Percentiles rank a stretch among this genome's conserved stretches.
Conservation (phyloP, 1,284 basidiomycete species). For the Clitocybe nebularis region DNA sequence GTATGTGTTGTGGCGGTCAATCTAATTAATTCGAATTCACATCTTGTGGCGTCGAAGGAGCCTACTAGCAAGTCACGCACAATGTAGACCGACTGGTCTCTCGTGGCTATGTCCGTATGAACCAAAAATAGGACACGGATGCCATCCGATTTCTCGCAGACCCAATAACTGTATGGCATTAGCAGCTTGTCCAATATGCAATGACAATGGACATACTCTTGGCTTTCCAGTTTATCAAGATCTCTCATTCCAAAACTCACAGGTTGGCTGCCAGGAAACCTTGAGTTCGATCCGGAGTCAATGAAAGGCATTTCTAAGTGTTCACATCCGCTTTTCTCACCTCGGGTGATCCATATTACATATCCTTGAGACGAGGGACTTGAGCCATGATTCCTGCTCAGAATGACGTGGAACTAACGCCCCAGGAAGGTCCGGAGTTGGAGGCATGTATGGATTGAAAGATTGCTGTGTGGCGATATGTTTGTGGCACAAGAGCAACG, state of each 20-base stretch:
- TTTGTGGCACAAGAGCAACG: constrained; percentile 11
- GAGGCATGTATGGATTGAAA: constrained; percentile 25
- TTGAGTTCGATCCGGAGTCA: constrained; percentile 26
- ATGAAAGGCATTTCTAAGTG: background rate
- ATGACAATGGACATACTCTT: constrained; percentile 62
- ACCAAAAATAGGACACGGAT: constrained; percentile 88
- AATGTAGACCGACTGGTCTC: constrained; percentile 77
- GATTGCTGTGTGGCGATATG: constrained; percentile 3
- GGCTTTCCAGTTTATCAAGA: constrained; percentile 71
- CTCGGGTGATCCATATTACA: constrained; percentile 61
- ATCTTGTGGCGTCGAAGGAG: too few relatives aligned
- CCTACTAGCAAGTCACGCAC: constrained; percentile 42
- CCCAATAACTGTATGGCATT: constrained; percentile 78
- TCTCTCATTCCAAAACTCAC: constrained; percentile 79
- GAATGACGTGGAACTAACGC: constrained; percentile 48
- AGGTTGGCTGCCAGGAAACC: constrained; percentile 93
- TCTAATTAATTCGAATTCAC: too few relatives aligned
- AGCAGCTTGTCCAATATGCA: background rate
- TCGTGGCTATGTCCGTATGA: constrained; percentile 60
- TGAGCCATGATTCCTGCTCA: constrained; percentile 61
- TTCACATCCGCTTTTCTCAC: constrained; percentile 25
- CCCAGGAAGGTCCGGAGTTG: constrained; percentile 66
- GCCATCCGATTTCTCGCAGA: constrained; percentile 99
- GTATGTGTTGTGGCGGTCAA: constrained; percentile 93
- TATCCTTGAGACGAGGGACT: constrained; percentile 55